Base-by-base conservation (phyloP, 208 protist genomes). In the Crithidia brevicula region DNA sequence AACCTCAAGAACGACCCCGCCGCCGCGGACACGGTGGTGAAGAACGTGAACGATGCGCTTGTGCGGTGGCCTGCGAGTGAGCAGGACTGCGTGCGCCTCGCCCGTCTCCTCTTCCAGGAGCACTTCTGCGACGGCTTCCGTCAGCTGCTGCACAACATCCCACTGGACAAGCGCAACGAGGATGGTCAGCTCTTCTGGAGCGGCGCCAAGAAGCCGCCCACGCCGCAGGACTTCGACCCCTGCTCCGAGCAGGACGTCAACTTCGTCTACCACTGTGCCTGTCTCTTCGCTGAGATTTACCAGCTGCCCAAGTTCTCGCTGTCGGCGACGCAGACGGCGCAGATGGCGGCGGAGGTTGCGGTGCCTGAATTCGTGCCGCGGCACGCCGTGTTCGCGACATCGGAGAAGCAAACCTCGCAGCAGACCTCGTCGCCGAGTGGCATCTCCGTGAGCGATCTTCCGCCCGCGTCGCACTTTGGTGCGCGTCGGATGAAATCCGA, bases 101-200 rank as follows among this genome's bases (percentile, higher is more conserved):
- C 98, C 20, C 88, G 98, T 28, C 58, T 91, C 1, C 66, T 95
- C 23, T 99, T 98, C 75, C 87, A 99, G 77, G 88, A 98, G 47
- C 87, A 95, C 40, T 99, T 99, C 77, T 81, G 93, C 75, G 86
- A 99, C 49, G 79, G 83, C 28, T 99, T 99, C 68, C 57, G 81
- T 38, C 97, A 99, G 83, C 88, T 99, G 23, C 90, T 99, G 30
- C 91, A 94, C 77, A 98, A 98, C 79, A 98, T 99, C 79, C 99
- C 99, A 22, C 62, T 94, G 20, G 98, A 99, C 83, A 94, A 96
- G 83, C 65, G 93, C 5, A 98, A 88, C 20, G 89, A 95, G 30
- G 82, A 90, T 42, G 95, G 94, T 2, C 85, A 88, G 65, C 85
- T 92, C 11, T 98, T 98, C 62, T 98, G 96, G 96, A 89, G 84